Conservation (phyloP, 1,284 basidiomycete genomes). For the Leccinum huronense region DNA sequence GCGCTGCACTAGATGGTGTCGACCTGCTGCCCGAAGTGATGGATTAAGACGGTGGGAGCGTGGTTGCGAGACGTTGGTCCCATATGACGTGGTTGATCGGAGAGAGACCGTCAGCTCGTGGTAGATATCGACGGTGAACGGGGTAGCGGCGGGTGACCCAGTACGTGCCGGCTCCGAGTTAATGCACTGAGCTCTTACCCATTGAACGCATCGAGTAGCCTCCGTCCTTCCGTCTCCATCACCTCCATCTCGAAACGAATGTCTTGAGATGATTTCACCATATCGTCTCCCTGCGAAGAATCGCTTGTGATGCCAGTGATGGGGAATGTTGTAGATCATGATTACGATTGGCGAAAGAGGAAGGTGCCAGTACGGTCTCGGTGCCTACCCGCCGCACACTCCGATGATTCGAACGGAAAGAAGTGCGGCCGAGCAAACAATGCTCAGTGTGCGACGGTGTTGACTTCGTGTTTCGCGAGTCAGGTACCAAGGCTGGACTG, state of each 20-base stretch:
- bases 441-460: slow-evolving; percentile 21
- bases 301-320: slow-evolving; percentile 36
- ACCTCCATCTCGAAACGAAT: slow-evolving; percentile 62
- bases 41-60: slow-evolving; percentile 34
- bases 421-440: slow-evolving; percentile 21
- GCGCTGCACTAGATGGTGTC: slow-evolving; percentile 17
- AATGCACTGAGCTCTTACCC: slow-evolving; percentile 68
- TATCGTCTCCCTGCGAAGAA: slow-evolving; percentile 48
- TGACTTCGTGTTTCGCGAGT: slow-evolving; percentile 13
- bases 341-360: slow-evolving; percentile 29
- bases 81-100: slow-evolving; percentile 33
- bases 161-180: slow-evolving; percentile 49
- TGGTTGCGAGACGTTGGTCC: slow-evolving; percentile 36
- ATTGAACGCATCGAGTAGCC: slow-evolving; percentile 72
- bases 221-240: slow-evolving; percentile 64
- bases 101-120: slow-evolving; percentile 31
- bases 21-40: slow-evolving; percentile 23
- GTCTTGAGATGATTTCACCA: slow-evolving; percentile 54
- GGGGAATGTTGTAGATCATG: slow-evolving; percentile 32
- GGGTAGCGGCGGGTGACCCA: slow-evolving; percentile 28
- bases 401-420: slow-evolving; percentile 28
- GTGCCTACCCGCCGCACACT: slow-evolving; percentile 27
- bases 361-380: slow-evolving; percentile 25
- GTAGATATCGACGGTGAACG: slow-evolving; percentile 34
- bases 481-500: slow-evolving; percentile 13